A percentile compares a stretch with the other conserved stretches of the same genome.
These are phyloP conservation scores for Pestalotiopsis sp. DNA, from an alignment of 2,329 filamentous ascomycete species.

Conservation along the genomic window DNA sequence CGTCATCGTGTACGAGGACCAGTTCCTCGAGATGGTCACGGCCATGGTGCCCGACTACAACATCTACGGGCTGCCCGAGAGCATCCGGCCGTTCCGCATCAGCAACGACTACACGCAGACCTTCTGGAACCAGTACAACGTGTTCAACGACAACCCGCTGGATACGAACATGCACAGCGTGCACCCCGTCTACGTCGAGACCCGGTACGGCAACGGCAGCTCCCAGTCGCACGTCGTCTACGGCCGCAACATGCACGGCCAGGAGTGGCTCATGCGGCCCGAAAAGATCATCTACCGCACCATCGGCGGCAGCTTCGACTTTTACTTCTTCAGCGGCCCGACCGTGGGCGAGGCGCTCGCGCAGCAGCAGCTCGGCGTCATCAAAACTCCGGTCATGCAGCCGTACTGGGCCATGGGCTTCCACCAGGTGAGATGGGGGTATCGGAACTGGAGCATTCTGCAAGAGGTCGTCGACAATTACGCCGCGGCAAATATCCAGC, in stretches of 20 bases:
- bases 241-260: slow-evolving; percentile 74
- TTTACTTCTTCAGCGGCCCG: slow-evolving; percentile 80
- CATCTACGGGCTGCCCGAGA: slow-evolving; percentile 74
- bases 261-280: slow-evolving; percentile 69
- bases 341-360: slow-evolving; percentile 68
- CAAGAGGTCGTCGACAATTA: slow-evolving; percentile 71
- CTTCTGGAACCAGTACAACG: slow-evolving; percentile 53
- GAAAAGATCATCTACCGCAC: slow-evolving; percentile 72
- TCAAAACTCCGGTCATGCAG: slow-evolving; percentile 76
- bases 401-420: slow-evolving; percentile 82
- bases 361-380: slow-evolving; percentile 68
- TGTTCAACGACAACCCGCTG: slow-evolving; percentile 67
- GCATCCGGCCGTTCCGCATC: slow-evolving; percentile 71
- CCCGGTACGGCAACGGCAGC: slow-evolving; percentile 67
- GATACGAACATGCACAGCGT: slow-evolving; percentile 74
- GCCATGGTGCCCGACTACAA: slow-evolving; percentile 72
- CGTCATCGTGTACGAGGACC: slow-evolving; percentile 72
- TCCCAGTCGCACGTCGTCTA: slow-evolving; percentile 78
- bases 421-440: slow-evolving; percentile 85
- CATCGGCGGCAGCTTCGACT: slow-evolving; percentile 70
- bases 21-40: slow-evolving; percentile 77
- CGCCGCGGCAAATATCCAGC: slow-evolving; percentile 63
- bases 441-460: slow-evolving; percentile 70
- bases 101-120: slow-evolving; percentile 70
- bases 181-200: slow-evolving; percentile 81